A percentile compares a stretch with the other conserved stretches of the same genome.
Evolutionary conservation across 805 yeast genomes (phyloP).

Genomic region (Ogataea nakhonphanomensis): DNA sequence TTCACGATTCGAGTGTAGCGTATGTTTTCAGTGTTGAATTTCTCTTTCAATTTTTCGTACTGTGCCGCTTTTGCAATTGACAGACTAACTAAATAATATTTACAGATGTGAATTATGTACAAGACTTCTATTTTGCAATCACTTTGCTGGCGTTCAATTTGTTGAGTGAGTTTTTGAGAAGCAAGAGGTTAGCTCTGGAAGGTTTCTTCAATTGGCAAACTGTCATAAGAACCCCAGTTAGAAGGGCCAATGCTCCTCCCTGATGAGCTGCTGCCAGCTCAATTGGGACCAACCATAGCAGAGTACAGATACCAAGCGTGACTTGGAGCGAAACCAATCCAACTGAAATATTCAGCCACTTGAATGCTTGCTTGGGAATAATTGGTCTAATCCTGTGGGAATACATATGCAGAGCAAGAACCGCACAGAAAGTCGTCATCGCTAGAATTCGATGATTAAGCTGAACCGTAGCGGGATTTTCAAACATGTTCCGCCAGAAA

Average conservation of each 20-base stretch:
- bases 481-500: slow-evolving; percentile 89
- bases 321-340: slow-evolving; percentile 85
- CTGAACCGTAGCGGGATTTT: slow-evolving; percentile 96
- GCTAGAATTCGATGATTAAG: slow-evolving; percentile 86
- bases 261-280: slow-evolving; percentile 95
- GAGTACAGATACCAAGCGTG: slow-evolving; percentile 79
- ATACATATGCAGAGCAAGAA: slow-evolving; percentile 68
- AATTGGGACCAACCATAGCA: slow-evolving; percentile 85
- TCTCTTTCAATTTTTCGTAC: slow-evolving; percentile 4
- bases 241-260: slow-evolving; percentile 89
- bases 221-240: slow-evolving; percentile 72
- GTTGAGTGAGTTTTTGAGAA: slow-evolving; percentile 29
- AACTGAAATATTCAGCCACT: slow-evolving; percentile 62
- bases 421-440: slow-evolving; percentile 68
- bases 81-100: slow-evolving; percentile 4
- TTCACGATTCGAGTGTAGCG: background rate
- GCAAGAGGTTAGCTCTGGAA: slow-evolving; percentile 30
- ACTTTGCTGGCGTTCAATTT: slow-evolving; percentile 8
- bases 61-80: slow-evolving; percentile 3
- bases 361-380: slow-evolving; percentile 57
- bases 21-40: slow-evolving; percentile 3
- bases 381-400: slow-evolving; percentile 51
- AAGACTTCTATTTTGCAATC: background rate
- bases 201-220: slow-evolving; percentile 60
- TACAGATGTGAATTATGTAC: slow-evolving; percentile 5